phyloP scores from a whole-genome alignment of 148 eudicot species.

The Camellia granthamiana region DNA sequence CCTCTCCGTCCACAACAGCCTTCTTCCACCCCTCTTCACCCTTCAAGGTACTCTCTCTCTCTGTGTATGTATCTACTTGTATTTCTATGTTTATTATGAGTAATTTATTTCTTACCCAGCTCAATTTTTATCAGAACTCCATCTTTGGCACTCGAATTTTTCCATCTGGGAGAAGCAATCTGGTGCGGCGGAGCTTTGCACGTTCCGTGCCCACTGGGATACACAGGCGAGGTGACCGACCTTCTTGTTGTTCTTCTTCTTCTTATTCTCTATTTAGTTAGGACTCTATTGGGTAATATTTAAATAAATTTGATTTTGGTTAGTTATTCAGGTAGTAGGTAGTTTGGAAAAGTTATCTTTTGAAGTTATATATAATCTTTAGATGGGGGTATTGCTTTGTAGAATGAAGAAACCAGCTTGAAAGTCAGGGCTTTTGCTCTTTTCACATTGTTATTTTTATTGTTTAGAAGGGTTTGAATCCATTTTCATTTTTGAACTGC shows the following conservation, averaged over 20 bases:
- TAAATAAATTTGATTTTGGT: neutral
- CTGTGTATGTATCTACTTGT: neutral
- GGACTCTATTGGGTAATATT: no score
- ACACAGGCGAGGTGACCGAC: constrained; percentile 20
- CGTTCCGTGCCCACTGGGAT: constrained; percentile 8
- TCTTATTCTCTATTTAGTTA: no score
- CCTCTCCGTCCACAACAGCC: constrained; percentile 16
- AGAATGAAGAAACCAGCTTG: neutral
- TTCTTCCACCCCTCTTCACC: constrained; percentile 13
- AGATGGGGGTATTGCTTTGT: neutral
- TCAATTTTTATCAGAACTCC: constrained; percentile 23
- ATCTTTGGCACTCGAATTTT: constrained; percentile 25
- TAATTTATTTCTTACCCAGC: neutral
- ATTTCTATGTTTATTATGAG: neutral
- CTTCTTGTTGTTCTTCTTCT: neutral
- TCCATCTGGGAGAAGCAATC: constrained; percentile 11
- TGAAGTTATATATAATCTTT: neutral
- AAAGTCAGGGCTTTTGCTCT: neutral
- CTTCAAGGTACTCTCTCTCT: constrained; percentile 10
- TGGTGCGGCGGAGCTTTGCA: constrained; percentile 1
- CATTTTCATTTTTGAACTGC: neutral
- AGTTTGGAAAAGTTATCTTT: neutral
- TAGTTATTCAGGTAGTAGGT: neutral
- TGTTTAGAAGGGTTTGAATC: neutral
- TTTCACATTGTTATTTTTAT: neutral